Evolutionary conservation across 306 rosid species (phyloP).

Genomic region (Biancaea sappan): DNA sequence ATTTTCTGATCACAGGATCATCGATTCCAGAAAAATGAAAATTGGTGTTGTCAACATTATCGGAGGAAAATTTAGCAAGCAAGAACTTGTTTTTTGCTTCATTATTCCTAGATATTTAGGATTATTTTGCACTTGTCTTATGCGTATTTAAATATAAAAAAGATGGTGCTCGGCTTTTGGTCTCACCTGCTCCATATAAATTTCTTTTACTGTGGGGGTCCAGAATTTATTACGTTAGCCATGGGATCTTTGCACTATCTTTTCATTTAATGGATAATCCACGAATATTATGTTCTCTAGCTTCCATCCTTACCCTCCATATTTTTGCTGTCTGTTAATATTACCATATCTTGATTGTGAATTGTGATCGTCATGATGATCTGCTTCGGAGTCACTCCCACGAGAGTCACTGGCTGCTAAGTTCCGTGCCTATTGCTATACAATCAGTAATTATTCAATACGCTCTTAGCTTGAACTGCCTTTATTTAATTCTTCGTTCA

Average conservation of each 20-base stretch:
- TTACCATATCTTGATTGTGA: not conserved
- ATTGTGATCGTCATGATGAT: not conserved
- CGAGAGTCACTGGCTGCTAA: not conserved
- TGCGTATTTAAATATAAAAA: not conserved
- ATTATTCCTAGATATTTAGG: not conserved
- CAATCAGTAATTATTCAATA: not conserved
- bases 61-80: not conserved
- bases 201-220: conserved; percentile 17
- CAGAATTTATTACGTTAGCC: conserved; percentile 4
- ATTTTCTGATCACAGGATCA: not conserved
- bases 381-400: not conserved
- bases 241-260: conserved; percentile 5
- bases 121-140: not conserved
- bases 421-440: not conserved
- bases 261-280: conserved; percentile 8
- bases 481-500: not conserved
- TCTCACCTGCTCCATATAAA: conserved; percentile 17
- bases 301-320: not conserved
- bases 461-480: not conserved
- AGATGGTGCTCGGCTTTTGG: not conserved
- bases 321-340: not conserved
- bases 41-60: not conserved
- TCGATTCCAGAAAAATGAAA: not conserved
- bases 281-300: conserved; percentile 6
- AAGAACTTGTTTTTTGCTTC: not conserved